Evolutionary conservation across 305 asterid species (phyloP).

Genomic region (Fraxinus baroniana): DNA sequence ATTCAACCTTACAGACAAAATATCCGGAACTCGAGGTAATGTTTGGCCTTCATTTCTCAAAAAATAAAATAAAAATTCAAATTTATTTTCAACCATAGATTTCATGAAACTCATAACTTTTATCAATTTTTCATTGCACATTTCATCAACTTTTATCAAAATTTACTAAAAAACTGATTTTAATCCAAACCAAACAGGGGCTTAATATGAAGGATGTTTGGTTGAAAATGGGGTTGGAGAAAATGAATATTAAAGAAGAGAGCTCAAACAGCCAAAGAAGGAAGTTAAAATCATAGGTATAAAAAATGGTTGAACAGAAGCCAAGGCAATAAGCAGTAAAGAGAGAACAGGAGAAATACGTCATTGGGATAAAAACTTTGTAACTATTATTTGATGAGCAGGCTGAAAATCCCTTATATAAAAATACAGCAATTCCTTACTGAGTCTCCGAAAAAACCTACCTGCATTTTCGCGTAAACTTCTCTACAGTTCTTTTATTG

Average conservation of each 20-base stretch:
- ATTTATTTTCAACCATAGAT: neutral
- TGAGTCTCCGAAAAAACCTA: neutral
- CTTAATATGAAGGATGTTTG: neutral
- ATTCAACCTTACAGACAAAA: neutral
- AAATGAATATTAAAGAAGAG: no score
- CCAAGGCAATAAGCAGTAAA: neutral
- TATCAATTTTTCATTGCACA: neutral
- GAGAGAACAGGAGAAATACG: neutral
- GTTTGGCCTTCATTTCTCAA: neutral
- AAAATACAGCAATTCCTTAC: neutral
- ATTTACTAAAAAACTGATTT: neutral
- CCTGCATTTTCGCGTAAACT: neutral
- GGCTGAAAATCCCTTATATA: neutral
- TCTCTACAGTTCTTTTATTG: conserved; percentile 35
- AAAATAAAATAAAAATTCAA: no score
- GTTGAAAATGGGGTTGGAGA: neutral
- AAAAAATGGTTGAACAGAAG: neutral
- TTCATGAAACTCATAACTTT: neutral
- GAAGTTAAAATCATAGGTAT: neutral
- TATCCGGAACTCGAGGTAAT: neutral
- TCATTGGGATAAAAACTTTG: neutral
- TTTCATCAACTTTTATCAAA: no score
- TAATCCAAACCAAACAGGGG: neutral
- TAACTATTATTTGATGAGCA: neutral
- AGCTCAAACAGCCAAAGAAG: neutral